Evolutionary conservation across 2,329 filamentous ascomycete genomes (phyloP), one percentile per base, ranked within the genome.

Genomic region (Arthrobotrys megalospora): DNA sequence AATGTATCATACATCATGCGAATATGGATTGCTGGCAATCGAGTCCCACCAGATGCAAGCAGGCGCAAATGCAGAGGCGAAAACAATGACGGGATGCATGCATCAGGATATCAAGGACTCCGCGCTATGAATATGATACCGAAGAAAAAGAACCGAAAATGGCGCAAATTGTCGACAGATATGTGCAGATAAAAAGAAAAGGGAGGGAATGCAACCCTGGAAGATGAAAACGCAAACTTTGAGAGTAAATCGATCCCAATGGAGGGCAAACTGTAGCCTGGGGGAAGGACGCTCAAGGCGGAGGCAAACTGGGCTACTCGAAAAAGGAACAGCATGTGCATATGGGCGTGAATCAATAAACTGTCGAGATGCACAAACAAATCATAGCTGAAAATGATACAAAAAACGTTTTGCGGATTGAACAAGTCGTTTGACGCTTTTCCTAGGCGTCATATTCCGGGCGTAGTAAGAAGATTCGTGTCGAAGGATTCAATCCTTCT

Each of bases 71-170:
- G 55, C 66, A 60, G 47, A 65, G 53, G 55, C 65, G 66, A 77
- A 58, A 70, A 38, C 24, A 28, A 55, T 32, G 60, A 71, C 19
- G 21, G 32, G 19, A 36, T 34, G 60, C 50, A 63, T 67, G 75
- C 75, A 78, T 78, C 52, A 68, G 48, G 48, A 60, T 76, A 76
- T 64, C 73, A 72, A 67, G 67, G 75, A 78, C 75, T 72, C 75
- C 75, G 60, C 75, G 75, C 75, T 72, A 78, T 72, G 75, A 50
- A 67, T 68, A 70, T 77, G 72, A 77, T 68, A 67, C 66, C 62
- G 28, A 67, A 72, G 6, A 45, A 58, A 78, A 34, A 16, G 14
- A 63, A 43, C 47, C 28, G 48, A 58, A n/a, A 41, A 8, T 8
- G 48, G 16, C 34, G 41, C 34, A 16, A 19, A 43, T 60, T 45